These are phyloP conservation scores for Lonicera japonica DNA, from an alignment of 129 eudicot genomes.

Conservation along the genomic window DNA sequence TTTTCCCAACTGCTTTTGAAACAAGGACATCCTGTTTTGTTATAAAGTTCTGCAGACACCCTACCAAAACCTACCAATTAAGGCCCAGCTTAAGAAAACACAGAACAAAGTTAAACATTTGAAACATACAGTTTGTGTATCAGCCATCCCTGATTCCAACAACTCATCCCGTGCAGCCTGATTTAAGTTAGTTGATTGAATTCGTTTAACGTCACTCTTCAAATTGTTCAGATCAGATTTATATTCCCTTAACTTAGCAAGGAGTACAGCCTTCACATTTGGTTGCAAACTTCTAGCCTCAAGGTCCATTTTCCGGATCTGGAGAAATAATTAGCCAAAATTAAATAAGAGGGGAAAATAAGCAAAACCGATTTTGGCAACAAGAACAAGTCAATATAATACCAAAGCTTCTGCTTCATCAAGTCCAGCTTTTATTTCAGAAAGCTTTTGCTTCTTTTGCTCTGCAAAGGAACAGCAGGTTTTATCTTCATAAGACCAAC, in stretches of 20 bases:
- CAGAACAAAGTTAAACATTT: constrained; percentile 1
- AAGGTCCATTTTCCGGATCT: constrained; percentile 77
- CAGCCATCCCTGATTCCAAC: constrained; percentile 60
- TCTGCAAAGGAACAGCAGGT: constrained; percentile 30
- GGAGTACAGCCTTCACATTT: constrained; percentile 56
- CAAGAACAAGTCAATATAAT: constrained; percentile 10
- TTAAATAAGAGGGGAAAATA: not conserved
- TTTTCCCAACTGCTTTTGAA: not conserved
- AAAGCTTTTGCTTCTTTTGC: constrained; percentile 58
- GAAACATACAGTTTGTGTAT: constrained; percentile 38
- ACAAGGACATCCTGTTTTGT: not conserved
- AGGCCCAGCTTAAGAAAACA: not conserved
- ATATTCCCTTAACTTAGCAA: constrained; percentile 62
- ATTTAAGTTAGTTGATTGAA: constrained; percentile 46
- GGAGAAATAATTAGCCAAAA: constrained; percentile 13
- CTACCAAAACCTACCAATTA: not conserved
- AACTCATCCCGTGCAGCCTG: constrained; percentile 62
- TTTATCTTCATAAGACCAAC: not conserved
- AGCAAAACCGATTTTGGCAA: not conserved
- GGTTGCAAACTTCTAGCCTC: constrained; percentile 76
- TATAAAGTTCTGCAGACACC: not conserved
- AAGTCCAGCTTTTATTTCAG: constrained; percentile 51
- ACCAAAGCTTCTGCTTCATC: constrained; percentile 70
- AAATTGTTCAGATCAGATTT: constrained; percentile 59
- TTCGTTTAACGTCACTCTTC: constrained; percentile 57